phyloP scores from a whole-genome alignment of 352 stramenopile genomes.

The Paralagenidium karlingii region DNA sequence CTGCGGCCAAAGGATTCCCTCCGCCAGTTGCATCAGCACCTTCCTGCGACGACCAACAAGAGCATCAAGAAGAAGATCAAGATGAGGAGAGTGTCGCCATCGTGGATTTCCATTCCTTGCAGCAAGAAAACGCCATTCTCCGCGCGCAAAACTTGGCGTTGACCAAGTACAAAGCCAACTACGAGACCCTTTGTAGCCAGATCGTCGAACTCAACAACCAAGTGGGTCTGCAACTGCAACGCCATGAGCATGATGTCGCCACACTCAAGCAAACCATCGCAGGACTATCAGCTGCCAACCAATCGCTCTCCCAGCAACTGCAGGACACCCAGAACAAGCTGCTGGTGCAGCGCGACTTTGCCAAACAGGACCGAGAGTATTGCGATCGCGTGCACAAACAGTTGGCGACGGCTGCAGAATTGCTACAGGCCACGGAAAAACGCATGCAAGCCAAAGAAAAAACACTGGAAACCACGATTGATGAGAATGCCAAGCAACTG shows the following conservation, averaged over 20 bases:
- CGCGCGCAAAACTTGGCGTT: too few species aligned
- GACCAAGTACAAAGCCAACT: slow-evolving; percentile 66
- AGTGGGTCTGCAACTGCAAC: slow-evolving; percentile 49
- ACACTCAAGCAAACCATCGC: slow-evolving; percentile 24
- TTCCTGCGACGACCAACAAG: too few species aligned
- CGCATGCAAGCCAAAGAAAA: slow-evolving; percentile 25
- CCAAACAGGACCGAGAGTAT: slow-evolving; percentile 37
- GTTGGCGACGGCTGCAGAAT: slow-evolving; percentile 32
- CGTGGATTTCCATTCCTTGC: too few species aligned
- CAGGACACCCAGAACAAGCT: slow-evolving; percentile 7
- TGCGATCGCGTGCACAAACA: slow-evolving; percentile 41
- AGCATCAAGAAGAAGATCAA: too few species aligned
- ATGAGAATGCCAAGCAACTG: slow-evolving; percentile 8
- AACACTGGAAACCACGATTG: slow-evolving; percentile 10
- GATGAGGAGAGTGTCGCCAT: too few species aligned
- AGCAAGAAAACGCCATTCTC: too few species aligned
- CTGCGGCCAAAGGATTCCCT: too few species aligned
- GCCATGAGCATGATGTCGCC: slow-evolving; percentile 50
- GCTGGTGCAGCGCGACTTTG: slow-evolving; percentile 7
- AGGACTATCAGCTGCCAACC: slow-evolving; percentile 20
- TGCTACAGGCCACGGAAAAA: slow-evolving; percentile 43
- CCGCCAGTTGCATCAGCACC: too few species aligned
- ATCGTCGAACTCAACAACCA: slow-evolving; percentile 54
- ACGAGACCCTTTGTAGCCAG: slow-evolving; percentile 58
- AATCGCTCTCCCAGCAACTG: slow-evolving; percentile 10